These are phyloP conservation scores for Lactifluus volemus DNA, from an alignment of 768 basidiomycete genomes.

Conservation along the genomic window DNA sequence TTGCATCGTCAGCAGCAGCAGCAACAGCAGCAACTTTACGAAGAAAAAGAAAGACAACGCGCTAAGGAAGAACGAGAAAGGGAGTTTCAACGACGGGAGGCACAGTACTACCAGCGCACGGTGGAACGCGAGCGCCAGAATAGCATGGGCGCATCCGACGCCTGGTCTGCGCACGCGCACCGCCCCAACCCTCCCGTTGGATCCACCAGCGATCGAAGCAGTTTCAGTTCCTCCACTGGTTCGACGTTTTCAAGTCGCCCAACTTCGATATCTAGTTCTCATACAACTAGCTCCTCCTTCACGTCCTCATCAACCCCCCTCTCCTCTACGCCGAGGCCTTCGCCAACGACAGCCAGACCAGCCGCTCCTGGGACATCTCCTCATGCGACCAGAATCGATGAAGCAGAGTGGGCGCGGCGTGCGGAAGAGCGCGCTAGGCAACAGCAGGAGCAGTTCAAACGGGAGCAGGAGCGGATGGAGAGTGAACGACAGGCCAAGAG, in stretches of 20 bases:
- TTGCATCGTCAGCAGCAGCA: slow-evolving; percentile 18
- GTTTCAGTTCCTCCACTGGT: slow-evolving; percentile 17
- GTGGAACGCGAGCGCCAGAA: slow-evolving; percentile 23
- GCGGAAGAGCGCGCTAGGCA: slow-evolving; percentile 54
- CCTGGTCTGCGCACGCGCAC: slow-evolving; percentile 17
- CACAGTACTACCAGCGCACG: slow-evolving; percentile 13
- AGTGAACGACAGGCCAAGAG: slow-evolving; percentile 34
- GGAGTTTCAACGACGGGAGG: slow-evolving; percentile 20
- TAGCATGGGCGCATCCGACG: slow-evolving; percentile 20
- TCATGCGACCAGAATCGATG: slow-evolving; percentile 24
- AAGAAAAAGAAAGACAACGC: slow-evolving; percentile 21
- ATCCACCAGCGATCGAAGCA: slow-evolving; percentile 18
- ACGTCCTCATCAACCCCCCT: slow-evolving; percentile 8
- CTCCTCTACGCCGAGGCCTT: slow-evolving; percentile 8
- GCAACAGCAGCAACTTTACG: too few relatives aligned
- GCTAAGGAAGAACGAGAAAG: slow-evolving; percentile 25
- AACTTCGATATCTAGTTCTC: slow-evolving; percentile 15
- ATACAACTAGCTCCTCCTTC: slow-evolving; percentile 4
- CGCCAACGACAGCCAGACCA: slow-evolving; percentile 10
- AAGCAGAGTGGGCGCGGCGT: slow-evolving; percentile 53
- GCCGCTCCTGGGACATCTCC: slow-evolving; percentile 18
- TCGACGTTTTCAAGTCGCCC: slow-evolving; percentile 19
- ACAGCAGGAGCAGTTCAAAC: slow-evolving; percentile 62
- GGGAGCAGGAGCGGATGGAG: slow-evolving; percentile 53
- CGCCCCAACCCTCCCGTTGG: slow-evolving; percentile 21